Conservation (phyloP, 345 rosid species). For the Cochlearia excelsa region DNA sequence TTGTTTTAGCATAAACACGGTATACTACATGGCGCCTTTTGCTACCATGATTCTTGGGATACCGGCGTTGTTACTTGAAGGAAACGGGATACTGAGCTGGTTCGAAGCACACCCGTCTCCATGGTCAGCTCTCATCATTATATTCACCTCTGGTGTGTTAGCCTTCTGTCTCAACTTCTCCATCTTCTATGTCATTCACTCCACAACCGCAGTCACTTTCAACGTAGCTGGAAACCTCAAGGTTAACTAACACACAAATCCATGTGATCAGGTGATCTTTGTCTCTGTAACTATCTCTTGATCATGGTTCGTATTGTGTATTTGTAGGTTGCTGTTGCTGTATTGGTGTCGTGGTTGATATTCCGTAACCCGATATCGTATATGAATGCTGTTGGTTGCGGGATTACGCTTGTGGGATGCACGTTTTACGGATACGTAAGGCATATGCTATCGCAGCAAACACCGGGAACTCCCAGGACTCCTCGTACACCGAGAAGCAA, state of each 20-base stretch:
- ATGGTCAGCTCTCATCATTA: constrained; percentile 63
- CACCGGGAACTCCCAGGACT: constrained; percentile 79
- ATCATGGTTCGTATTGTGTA: constrained; percentile 12
- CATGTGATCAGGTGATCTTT: not conserved
- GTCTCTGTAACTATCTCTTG: not conserved
- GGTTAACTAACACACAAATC: constrained; percentile 52
- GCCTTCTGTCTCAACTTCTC: constrained; percentile 99
- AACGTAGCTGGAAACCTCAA: constrained; percentile 98
- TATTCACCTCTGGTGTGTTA: constrained; percentile 82
- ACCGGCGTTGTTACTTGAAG: constrained; percentile 90
- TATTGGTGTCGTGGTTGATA: constrained; percentile 85
- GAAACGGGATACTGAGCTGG: constrained; percentile 79
- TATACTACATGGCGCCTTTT: constrained; percentile 98
- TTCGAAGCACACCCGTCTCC: constrained; percentile 55
- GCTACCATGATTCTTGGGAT: constrained; percentile 91
- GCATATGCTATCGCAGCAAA: constrained; percentile 78
- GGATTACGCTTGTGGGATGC: constrained; percentile 83
- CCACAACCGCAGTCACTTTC: constrained; percentile 98
- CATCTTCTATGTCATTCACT: constrained; percentile 95
- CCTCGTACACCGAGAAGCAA: constrained; percentile 77
- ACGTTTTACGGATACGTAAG: constrained; percentile 94
- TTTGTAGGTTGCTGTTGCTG: constrained; percentile 92
- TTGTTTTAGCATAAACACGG: constrained; percentile 77
- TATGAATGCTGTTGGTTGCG: constrained; percentile 93
- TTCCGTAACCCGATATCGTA: constrained; percentile 87